Evolutionary conservation across 345 rosid species (phyloP).

Genomic region (Brassica carinata): DNA sequence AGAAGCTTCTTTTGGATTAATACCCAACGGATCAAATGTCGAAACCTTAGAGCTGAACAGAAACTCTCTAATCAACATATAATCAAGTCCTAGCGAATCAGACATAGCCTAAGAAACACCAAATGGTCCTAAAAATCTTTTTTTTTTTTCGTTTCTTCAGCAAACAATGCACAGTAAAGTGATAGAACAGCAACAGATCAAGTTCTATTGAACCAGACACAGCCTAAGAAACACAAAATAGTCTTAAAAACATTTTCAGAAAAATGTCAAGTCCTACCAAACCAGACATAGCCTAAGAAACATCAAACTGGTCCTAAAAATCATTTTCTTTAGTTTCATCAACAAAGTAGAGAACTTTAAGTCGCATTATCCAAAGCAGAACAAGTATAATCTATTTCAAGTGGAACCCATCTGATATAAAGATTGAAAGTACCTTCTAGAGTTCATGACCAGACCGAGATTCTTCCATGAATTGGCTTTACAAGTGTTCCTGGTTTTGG

Average conservation of each 20-base stretch:
- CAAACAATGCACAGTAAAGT: conserved; percentile 27
- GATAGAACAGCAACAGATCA: conserved; percentile 19
- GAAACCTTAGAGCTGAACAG: conserved; percentile 57
- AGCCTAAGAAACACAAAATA: background rate
- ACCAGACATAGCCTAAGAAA: background rate
- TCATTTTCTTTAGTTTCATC: background rate
- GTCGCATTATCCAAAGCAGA: background rate
- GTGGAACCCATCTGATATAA: background rate
- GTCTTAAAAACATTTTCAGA: background rate
- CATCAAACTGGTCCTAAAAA: background rate
- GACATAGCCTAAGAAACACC: background rate
- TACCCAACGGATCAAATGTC: conserved; percentile 80
- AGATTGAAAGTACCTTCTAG: conserved; percentile 42
- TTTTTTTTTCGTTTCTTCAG: conserved; percentile 3
- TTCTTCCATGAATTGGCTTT: conserved; percentile 49
- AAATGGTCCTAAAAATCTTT: background rate
- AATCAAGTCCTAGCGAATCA: background rate
- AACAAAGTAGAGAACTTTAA: conserved; percentile 20
- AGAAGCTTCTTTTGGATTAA: conserved; percentile 55
- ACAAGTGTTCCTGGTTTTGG: conserved; percentile 46
- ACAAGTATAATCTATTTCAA: background rate
- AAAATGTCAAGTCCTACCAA: background rate
- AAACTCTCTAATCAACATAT: conserved; percentile 38
- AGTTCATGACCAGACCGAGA: conserved; percentile 43
- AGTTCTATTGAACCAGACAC: background rate